Evolutionary conservation across 345 rosid species (phyloP), one percentile per base, ranked within the genome.

Genomic region (Isatis tinctoria): DNA sequence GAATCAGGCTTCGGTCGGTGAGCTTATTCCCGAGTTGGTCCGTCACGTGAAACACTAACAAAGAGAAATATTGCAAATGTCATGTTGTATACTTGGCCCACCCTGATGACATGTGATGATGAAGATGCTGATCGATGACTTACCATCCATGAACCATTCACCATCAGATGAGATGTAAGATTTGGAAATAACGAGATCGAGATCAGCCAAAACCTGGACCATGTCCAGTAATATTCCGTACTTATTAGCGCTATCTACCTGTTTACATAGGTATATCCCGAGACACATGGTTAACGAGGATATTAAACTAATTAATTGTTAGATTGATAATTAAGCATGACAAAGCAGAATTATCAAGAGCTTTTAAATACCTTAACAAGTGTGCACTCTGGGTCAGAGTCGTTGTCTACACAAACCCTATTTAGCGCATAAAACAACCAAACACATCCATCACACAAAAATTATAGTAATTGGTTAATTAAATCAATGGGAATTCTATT

Each of bases 111-210:
- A 70, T 30, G 75, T 69, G 35, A 64, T 14, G 60, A 60, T 32
- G 63, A 75, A 24, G 72, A 77, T 2, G 39, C 61, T 2, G 28
- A n/a, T n/a, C n/a, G n/a, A 35, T 5, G 26, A 84, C 88, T 74
- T 58, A 94, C 99, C 95, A 65, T 95, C 99, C 99, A 95, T 95
- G 77, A 92, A 81, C 97, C 99, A 92, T 59, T 85, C 94, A 30
- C 99, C 99, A 78, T 95, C 97, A 1, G 99, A 92, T 33, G 93
- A 92, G 69, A 94, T 88, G 79, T 94, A 94, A 48, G 96, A 88
- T 76, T 90, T 94, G 67, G 97, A 92, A 28, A 94, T 94, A 70
- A 92, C 92, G 59, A 94, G 97, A 78, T 94, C 97, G 7, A 94
- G 95, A 78, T 94, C 99, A 47, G 99, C 90, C 75, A 94, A 80